These are phyloP conservation scores for Dendrostoma leiphaemia DNA, from an alignment of 2,329 filamentous ascomycete genomes.

Conservation along the genomic window DNA sequence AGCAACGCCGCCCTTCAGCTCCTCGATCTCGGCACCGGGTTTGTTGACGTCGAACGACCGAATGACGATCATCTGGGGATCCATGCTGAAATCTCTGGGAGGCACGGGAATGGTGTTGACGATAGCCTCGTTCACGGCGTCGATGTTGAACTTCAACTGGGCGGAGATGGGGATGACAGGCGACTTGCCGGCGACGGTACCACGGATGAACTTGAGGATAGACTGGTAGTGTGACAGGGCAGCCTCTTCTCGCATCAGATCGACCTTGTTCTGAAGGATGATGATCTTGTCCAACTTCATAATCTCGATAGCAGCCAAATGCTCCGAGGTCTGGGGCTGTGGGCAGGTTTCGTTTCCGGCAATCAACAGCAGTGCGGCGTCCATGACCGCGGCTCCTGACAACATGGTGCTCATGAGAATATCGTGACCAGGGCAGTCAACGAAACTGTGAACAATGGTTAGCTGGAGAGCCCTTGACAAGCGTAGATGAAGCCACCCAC, in stretches of 20 bases:
- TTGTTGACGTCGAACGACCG: conserved; percentile 99
- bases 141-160: conserved; percentile 99
- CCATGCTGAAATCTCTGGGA: conserved; percentile 82
- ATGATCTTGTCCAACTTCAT: conserved; percentile 99
- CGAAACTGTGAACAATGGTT: conserved; percentile 62
- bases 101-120: conserved; percentile 95
- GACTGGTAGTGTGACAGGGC: conserved; percentile 94
- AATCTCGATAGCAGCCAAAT: conserved; percentile 98
- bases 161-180: conserved; percentile 97
- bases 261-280: conserved; percentile 99
- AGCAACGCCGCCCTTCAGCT: conserved; percentile 97
- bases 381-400: conserved; percentile 99
- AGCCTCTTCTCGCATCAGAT: conserved; percentile 94
- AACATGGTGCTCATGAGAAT: conserved; percentile 99
- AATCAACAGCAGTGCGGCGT: conserved; percentile 92
- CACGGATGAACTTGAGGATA: conserved; percentile 97
- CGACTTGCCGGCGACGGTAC: conserved; percentile 90
- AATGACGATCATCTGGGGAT: conserved; percentile 98
- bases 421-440: conserved; percentile 98
- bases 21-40: conserved; percentile 96
- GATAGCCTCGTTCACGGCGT: conserved; percentile 94
- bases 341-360: conserved; percentile 98
- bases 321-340: conserved; percentile 97
- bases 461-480: conserved; percentile 20
- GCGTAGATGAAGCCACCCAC: conserved; percentile 50